Percentiles rank a stretch among this genome's conserved stretches.
Evolutionary conservation across 2,329 filamentous ascomycete genomes (phyloP).

Genomic region (Botrytis sinoallii): DNA sequence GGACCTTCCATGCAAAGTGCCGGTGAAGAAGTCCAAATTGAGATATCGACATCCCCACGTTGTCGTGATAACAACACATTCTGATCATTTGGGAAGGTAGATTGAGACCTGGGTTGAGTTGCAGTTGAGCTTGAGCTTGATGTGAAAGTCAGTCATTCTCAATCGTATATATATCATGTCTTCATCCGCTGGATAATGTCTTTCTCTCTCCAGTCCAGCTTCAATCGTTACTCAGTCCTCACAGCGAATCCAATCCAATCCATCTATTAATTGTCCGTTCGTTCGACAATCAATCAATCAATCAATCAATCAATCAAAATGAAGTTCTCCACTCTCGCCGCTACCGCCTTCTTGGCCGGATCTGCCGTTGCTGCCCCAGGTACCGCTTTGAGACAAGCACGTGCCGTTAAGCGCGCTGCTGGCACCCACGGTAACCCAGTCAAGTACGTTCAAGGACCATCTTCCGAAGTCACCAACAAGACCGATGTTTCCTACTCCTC

Average conservation of each 20-base stretch:
- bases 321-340: constrained; percentile 46
- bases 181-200: not conserved
- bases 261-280: constrained; percentile 6
- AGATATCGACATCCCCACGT: not conserved
- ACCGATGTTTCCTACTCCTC: constrained; percentile 48
- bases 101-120: not conserved
- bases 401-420: constrained; percentile 33
- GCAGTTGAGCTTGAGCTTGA: not conserved
- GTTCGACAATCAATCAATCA: constrained; percentile 1
- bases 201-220: constrained; percentile 17
- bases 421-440: constrained; percentile 32
- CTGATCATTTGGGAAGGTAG: constrained; percentile 18
- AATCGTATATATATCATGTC: constrained; percentile 17
- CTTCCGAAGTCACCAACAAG: constrained; percentile 38
- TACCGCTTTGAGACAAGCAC: constrained; percentile 42
- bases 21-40: constrained; percentile 14
- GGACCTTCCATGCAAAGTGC: constrained; percentile 4
- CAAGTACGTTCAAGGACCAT: constrained; percentile 37
- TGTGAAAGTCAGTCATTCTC: not conserved
- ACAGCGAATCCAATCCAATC: constrained; percentile 11
- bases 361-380: constrained; percentile 45
- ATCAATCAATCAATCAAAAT: constrained; percentile 39
- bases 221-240: constrained; percentile 13
- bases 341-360: constrained; percentile 41
- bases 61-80: constrained; percentile 2